Evolutionary conservation across 1,139 yeast species (phyloP).

Genomic region (Kodamaea ohmeri): DNA sequence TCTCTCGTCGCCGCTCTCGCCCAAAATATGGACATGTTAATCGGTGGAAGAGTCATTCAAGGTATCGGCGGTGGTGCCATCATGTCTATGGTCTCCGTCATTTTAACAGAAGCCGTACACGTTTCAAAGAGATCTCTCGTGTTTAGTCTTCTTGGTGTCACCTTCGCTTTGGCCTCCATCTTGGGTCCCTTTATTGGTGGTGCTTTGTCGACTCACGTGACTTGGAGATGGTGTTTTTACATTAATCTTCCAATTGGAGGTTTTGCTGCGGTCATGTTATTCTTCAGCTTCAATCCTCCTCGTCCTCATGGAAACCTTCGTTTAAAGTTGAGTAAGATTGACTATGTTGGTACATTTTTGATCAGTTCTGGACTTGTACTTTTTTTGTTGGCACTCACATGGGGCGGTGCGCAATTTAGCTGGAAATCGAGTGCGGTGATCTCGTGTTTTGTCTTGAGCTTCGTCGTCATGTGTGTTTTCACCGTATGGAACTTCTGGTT

Average conservation of each 20-base stretch:
- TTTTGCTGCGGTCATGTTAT: slow-evolving; percentile 17
- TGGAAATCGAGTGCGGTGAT: slow-evolving; percentile 61
- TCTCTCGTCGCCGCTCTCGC: slow-evolving; percentile 21
- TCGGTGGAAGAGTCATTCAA: slow-evolving; percentile 24
- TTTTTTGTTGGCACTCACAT: slow-evolving; percentile 48
- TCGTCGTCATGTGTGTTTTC: slow-evolving; percentile 38
- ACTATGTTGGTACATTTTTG: slow-evolving; percentile 46
- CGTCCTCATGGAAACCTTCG: slow-evolving; percentile 38
- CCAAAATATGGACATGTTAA: slow-evolving; percentile 21
- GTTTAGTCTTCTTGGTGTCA: slow-evolving; percentile 20
- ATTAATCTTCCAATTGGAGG: slow-evolving; percentile 27
- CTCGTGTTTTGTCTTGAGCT: slow-evolving; percentile 53
- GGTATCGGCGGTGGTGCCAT: slow-evolving; percentile 23
- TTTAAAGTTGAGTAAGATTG: slow-evolving; percentile 43
- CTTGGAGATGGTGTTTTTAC: slow-evolving; percentile 30
- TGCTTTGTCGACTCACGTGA: slow-evolving; percentile 20
- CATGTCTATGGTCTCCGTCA: slow-evolving; percentile 19
- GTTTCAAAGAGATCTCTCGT: slow-evolving; percentile 19
- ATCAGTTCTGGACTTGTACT: slow-evolving; percentile 42
- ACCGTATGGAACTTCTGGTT: slow-evolving; percentile 47
- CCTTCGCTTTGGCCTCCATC: slow-evolving; percentile 23
- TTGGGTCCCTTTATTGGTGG: slow-evolving; percentile 28
- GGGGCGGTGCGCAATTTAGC: slow-evolving; percentile 45
- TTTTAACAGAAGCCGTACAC: slow-evolving; percentile 23
- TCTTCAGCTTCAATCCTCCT: slow-evolving; percentile 53